Percentiles rank a stretch among this genome's conserved stretches.
These are phyloP conservation scores for Aeminium ludgeri DNA, from an alignment of 495 filamentous ascomycete species.

Conservation along the genomic window DNA sequence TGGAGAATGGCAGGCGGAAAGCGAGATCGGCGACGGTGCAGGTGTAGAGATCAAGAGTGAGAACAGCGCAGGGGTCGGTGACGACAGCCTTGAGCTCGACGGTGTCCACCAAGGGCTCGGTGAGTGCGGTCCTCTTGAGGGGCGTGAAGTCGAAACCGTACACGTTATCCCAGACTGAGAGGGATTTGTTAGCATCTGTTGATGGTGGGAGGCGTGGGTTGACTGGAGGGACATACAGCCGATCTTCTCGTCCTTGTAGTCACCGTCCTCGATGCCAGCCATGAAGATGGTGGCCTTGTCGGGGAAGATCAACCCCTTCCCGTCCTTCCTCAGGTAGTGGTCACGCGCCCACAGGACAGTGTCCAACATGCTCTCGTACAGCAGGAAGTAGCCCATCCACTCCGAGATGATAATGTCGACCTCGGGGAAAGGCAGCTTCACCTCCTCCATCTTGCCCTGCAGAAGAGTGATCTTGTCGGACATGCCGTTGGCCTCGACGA, in stretches of 20 bases:
- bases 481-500: conserved; percentile 74
- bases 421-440: conserved; percentile 65
- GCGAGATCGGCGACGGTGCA: conserved; percentile 54
- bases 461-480: conserved; percentile 71
- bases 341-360: conserved; percentile 90
- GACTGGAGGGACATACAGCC: conserved; percentile 38
- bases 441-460: conserved; percentile 94
- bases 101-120: conserved; percentile 68
- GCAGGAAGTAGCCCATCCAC: conserved; percentile 99
- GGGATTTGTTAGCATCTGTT: not conserved
- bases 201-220: not conserved
- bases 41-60: conserved; percentile 73
- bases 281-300: conserved; percentile 82
- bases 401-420: conserved; percentile 99
- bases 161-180: conserved; percentile 78
- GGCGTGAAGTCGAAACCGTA: conserved; percentile 95
- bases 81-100: conserved; percentile 64
- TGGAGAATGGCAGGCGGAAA: conserved; percentile 54
- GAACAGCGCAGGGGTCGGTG: conserved; percentile 57
- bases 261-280: conserved; percentile 70
- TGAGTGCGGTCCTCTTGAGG: conserved; percentile 62
- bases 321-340: conserved; percentile 66
- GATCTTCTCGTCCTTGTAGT: conserved; percentile 82
- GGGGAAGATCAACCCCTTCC: conserved; percentile 60
- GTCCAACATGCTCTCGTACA: conserved; percentile 97